Evolutionary conservation across 495 filamentous ascomycete genomes (phyloP).

Genomic region (Penicillium riverlandense): DNA sequence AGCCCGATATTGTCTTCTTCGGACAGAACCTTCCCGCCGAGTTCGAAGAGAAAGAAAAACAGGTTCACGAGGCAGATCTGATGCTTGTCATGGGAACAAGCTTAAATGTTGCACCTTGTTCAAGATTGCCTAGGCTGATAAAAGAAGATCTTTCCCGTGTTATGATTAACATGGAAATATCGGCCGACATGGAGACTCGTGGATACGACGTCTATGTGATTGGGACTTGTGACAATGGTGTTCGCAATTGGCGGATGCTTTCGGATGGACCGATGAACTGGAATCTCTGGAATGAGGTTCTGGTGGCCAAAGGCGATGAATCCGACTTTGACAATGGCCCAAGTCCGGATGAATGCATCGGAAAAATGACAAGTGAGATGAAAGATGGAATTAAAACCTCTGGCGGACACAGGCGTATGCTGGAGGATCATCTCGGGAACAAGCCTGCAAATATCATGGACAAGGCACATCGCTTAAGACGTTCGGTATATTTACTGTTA

Average conservation of each 20-base stretch:
- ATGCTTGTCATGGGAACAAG: too few species aligned
- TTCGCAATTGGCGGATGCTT: conserved; percentile 62
- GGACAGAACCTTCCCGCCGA: too few species aligned
- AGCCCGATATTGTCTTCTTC: too few species aligned
- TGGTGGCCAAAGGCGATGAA: conserved; percentile 13
- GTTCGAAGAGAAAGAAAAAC: too few species aligned
- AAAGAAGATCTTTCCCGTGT: too few species aligned
- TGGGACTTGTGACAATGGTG: too few species aligned
- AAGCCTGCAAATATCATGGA: conserved; percentile 9
- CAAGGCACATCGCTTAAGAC: neutral
- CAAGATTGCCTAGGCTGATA: too few species aligned
- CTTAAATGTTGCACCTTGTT: too few species aligned
- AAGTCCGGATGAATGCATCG: conserved; percentile 37
- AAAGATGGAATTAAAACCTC: conserved; percentile 16
- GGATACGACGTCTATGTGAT: too few species aligned
- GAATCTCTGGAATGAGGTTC: conserved; percentile 52
- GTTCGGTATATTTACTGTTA: neutral
- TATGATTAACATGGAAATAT: too few species aligned
- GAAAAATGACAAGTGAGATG: conserved; percentile 23
- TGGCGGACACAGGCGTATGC: conserved; percentile 19
- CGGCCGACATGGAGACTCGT: too few species aligned
- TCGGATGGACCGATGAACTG: conserved; percentile 78
- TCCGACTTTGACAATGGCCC: conserved; percentile 8
- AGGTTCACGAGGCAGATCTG: too few species aligned
- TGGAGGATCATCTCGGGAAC: conserved; percentile 17